Evolutionary conservation across 345 rosid genomes (phyloP), one percentile per base, ranked within the genome.

Genomic region (Draba incana): DNA sequence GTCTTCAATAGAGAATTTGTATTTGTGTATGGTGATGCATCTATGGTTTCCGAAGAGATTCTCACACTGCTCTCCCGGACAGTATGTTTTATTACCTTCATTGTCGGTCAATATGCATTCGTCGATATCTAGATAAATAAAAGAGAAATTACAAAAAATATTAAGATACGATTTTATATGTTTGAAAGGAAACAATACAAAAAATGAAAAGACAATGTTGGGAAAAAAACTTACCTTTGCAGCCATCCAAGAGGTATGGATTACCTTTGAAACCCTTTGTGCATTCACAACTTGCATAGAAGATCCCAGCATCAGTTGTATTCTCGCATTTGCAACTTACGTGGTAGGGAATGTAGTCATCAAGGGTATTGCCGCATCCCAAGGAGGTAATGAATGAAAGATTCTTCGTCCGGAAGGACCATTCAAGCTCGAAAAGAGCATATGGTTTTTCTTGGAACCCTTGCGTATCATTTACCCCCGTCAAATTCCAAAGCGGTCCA

Each of bases 241-340:
- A 79, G 38, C 68, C 82, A 50, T 16, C 27, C 31, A 23, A 2
- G 14, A 77, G 67, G 46, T 70, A 74, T 8, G 83, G 68, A 47
- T 73, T 80, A 24, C 82, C 84, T 16, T 14, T 31, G 28, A 7
- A 35, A 6, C 38, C 38, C 9, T 6, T 1, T 35, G 9, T 2
- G 66, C 82, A 83, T 4, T 5, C 38, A 74, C 82, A 83, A 7
- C 3, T 61, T 5, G 58, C 35, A 38, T 49, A 38, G 1, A 5
- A 4, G 9, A 43, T 4, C 0, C 4, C 13, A 5, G 43, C 46
- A 11, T 6, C 25, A 27, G 14, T 42, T 14, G 33, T 11, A 3
- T 8, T 57, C 9, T 20, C 2, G 71, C 76, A 35, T 59, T 4
- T 25, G 42, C 56, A 61, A 50, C 46, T 3, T 30, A 15, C 1